A percentile compares a stretch with the other conserved stretches of the same genome.
phyloP scores from a whole-genome alignment of 176 grass and related monocot species.

The Musa schizocarpa region DNA sequence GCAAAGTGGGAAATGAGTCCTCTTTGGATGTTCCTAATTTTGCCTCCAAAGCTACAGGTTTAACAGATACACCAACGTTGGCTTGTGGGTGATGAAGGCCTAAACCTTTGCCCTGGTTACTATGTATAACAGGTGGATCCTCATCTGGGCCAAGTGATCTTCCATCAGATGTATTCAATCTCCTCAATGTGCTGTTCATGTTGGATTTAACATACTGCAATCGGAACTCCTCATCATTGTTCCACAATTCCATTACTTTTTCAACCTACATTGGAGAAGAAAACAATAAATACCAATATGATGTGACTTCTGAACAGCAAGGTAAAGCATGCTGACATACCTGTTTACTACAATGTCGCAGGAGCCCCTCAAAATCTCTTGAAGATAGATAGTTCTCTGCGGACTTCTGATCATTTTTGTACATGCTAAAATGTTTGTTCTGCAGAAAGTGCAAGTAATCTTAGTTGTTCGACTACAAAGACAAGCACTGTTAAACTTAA shows the following conservation, averaged over 20 bases:
- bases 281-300: constrained; percentile 5
- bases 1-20: constrained; percentile 41
- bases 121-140: constrained; percentile 49
- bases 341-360: constrained; percentile 49
- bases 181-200: constrained; percentile 63
- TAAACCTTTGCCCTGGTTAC: constrained; percentile 30
- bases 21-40: constrained; percentile 23
- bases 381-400: neutral
- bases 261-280: constrained; percentile 41
- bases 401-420: constrained; percentile 36
- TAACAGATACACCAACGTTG: constrained; percentile 6
- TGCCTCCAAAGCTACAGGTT: constrained; percentile 18
- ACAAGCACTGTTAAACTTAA: neutral
- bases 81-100: constrained; percentile 25
- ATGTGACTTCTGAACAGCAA: constrained; percentile 1
- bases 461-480: neutral
- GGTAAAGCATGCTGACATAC: constrained; percentile 28
- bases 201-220: constrained; percentile 68
- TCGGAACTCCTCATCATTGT: constrained; percentile 60
- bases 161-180: constrained; percentile 70
- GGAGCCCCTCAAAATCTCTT: constrained; percentile 32
- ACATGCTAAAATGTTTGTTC: constrained; percentile 65
- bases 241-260: constrained; percentile 57
- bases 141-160: constrained; percentile 74
- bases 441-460: constrained; percentile 29